These are phyloP conservation scores for Parietaria judaica DNA, from an alignment of 306 rosid species.

Conservation along the genomic window DNA sequence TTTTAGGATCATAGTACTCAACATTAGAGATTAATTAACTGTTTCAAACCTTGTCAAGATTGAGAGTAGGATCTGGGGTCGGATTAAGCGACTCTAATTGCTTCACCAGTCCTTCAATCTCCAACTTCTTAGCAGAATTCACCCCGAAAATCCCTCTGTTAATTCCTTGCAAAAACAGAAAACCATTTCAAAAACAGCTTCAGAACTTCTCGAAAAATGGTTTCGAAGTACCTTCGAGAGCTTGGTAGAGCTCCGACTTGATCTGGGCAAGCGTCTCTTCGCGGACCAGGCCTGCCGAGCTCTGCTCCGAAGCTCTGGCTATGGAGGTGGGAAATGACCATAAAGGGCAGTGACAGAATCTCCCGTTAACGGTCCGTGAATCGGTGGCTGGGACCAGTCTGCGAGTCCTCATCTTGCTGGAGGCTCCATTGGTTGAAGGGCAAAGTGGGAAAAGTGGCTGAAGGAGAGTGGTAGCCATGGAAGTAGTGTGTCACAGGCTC, in stretches of 20 bases:
- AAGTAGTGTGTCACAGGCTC: too few species aligned
- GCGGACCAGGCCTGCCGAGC: conserved; percentile 31
- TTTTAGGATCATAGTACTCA: too few species aligned
- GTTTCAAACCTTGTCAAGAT: conserved; percentile 48
- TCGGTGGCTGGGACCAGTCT: conserved; percentile 17
- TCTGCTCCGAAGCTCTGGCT: conserved; percentile 36
- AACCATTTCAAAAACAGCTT: conserved; percentile 21
- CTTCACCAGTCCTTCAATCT: conserved; percentile 58
- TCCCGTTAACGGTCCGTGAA: conserved; percentile 24
- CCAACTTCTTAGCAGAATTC: conserved; percentile 58
- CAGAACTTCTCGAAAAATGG: neutral
- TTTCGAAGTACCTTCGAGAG: conserved; percentile 43
- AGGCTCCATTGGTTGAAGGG: too few species aligned
- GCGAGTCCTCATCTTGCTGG: conserved; percentile 15
- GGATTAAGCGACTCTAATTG: conserved; percentile 64
- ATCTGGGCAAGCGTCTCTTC: conserved; percentile 40
- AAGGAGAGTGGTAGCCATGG: too few species aligned
- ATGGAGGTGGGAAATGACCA: conserved; percentile 33
- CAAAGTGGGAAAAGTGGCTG: too few species aligned
- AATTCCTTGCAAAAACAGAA: conserved; percentile 38
- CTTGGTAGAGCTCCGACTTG: conserved; percentile 44
- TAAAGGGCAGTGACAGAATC: conserved; percentile 33
- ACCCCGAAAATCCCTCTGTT: conserved; percentile 78
- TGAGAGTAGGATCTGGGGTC: conserved; percentile 55
- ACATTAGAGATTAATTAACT: neutral